Evolutionary conservation across 441 rosid species (phyloP).

Genomic region (Raphanus hybrid): DNA sequence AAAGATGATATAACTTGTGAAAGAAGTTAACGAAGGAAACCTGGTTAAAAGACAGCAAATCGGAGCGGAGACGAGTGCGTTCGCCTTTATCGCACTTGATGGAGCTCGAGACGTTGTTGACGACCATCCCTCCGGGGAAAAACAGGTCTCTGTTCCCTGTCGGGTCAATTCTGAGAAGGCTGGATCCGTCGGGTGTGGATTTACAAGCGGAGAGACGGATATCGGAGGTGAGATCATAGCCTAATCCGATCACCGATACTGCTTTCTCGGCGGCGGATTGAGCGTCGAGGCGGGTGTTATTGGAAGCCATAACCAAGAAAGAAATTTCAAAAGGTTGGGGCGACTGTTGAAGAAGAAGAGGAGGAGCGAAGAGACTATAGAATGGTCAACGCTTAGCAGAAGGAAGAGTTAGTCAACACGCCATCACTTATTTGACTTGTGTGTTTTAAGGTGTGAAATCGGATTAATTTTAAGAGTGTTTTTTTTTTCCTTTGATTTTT

Average conservation of each 20-base stretch:
- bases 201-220: slow-evolving; percentile 66
- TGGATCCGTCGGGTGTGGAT: slow-evolving; percentile 56
- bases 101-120: slow-evolving; percentile 56
- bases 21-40: slow-evolving; percentile 38
- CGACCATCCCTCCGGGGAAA: slow-evolving; percentile 78
- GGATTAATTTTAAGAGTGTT: background rate
- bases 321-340: slow-evolving; percentile 29
- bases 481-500: background rate
- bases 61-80: slow-evolving; percentile 79
- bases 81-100: slow-evolving; percentile 97
- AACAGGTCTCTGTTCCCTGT: slow-evolving; percentile 56
- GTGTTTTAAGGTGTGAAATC: background rate
- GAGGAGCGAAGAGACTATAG: slow-evolving; percentile 27
- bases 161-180: slow-evolving; percentile 62
- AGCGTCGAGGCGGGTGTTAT: slow-evolving; percentile 53
- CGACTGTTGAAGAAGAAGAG: slow-evolving; percentile 23
- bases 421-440: slow-evolving; percentile 30
- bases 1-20: background rate
- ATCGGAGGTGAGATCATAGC: slow-evolving; percentile 74
- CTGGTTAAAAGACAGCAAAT: slow-evolving; percentile 85
- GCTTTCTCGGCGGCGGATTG: slow-evolving; percentile 84
- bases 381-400: slow-evolving; percentile 34
- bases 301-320: slow-evolving; percentile 47
- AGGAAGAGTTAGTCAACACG: slow-evolving; percentile 37
- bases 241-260: slow-evolving; percentile 83